Evolutionary conservation across 1,139 yeast genomes (phyloP).

Genomic region (Taphrina betulina): DNA sequence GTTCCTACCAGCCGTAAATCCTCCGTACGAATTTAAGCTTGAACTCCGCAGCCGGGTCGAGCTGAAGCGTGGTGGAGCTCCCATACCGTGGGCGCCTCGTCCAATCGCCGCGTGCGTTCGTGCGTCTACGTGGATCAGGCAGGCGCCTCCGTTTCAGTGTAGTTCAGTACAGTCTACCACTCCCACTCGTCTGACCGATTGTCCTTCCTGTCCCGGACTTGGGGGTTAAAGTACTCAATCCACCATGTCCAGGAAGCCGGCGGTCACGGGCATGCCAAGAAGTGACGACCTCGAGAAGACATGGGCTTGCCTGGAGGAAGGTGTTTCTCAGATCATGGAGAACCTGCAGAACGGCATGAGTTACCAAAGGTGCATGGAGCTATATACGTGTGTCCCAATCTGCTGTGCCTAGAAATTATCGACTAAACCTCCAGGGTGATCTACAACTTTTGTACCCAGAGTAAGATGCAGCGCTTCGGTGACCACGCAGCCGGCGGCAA

Average conservation of each 20-base stretch:
- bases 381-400: constrained; percentile 44
- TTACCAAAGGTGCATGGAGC: constrained; percentile 45
- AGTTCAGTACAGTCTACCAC: too few relatives aligned
- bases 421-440: constrained; percentile 64
- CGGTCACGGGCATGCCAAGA: constrained; percentile 21
- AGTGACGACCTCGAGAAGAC: constrained; percentile 30
- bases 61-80: too few relatives aligned
- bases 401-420: background rate
- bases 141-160: too few relatives aligned
- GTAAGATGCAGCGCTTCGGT: constrained; percentile 59
- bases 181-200: too few relatives aligned
- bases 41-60: too few relatives aligned
- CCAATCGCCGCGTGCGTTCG: too few relatives aligned
- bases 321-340: constrained; percentile 36
- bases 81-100: too few relatives aligned
- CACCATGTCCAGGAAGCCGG: constrained; percentile 3
- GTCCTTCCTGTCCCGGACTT: too few relatives aligned
- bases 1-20: too few relatives aligned
- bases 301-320: constrained; percentile 36
- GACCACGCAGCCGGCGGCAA: constrained; percentile 44
- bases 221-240: too few relatives aligned
- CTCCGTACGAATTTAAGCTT: too few relatives aligned
- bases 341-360: constrained; percentile 35
- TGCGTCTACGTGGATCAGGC: too few relatives aligned
- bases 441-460: constrained; percentile 81